A percentile compares a stretch with the other conserved stretches of the same genome.
Evolutionary conservation across 805 yeast species (phyloP).

Genomic region (Zygosaccharomyces siamensis): DNA sequence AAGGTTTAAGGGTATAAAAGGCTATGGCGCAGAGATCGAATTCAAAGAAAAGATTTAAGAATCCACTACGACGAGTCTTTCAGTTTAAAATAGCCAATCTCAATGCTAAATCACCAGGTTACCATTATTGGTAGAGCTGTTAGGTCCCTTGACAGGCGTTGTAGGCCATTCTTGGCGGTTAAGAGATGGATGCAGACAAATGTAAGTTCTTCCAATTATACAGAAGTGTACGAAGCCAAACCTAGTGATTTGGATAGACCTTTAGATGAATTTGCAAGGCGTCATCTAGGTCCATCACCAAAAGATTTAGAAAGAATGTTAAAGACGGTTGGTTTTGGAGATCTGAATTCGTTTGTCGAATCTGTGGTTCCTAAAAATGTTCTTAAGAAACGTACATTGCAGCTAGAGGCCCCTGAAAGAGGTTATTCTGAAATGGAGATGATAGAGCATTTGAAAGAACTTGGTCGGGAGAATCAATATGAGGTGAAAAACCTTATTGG

Average conservation of each 20-base stretch:
- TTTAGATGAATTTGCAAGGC: constrained; percentile 79
- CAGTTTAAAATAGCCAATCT: neutral
- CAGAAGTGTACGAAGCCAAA: constrained; percentile 42
- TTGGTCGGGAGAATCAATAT: constrained; percentile 69
- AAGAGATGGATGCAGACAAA: constrained; percentile 32
- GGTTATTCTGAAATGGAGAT: constrained; percentile 84
- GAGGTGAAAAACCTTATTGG: constrained; percentile 78
- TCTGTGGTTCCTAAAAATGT: constrained; percentile 76
- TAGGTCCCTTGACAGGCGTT: neutral
- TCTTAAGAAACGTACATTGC: constrained; percentile 60
- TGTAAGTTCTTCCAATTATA: constrained; percentile 52
- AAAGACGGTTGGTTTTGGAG: constrained; percentile 53
- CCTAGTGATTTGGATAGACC: constrained; percentile 26
- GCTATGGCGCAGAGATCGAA: neutral
- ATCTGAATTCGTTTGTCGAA: constrained; percentile 64
- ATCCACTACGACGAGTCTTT: neutral
- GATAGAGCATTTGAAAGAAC: constrained; percentile 56
- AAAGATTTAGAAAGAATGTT: constrained; percentile 64
- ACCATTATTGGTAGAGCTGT: neutral
- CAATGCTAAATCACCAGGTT: neutral
- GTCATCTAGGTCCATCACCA: constrained; percentile 84
- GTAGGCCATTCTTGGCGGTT: neutral
- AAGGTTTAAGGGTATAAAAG: constrained; percentile 3
- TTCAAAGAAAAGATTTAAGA: neutral
- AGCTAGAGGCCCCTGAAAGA: constrained; percentile 53